Percentiles rank a stretch among this genome's conserved stretches.
Conservation (phyloP, 768 basidiomycete genomes). For the Pleurotus salmoneostramineus region DNA sequence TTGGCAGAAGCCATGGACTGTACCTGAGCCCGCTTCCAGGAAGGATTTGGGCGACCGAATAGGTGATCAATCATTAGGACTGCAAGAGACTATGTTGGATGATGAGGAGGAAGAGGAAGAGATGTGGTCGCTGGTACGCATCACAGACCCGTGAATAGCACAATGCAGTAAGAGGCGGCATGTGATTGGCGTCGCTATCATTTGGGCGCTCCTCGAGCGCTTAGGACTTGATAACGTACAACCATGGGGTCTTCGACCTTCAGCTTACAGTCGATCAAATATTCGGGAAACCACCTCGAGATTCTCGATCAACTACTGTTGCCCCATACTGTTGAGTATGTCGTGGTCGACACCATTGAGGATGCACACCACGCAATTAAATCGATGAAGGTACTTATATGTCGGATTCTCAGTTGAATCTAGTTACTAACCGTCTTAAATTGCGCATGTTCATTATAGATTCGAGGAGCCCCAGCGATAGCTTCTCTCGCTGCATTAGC, state of each 20-base stretch:
- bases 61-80: conserved; percentile 88
- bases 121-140: not conserved
- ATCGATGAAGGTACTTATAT: conserved; percentile 74
- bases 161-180: conserved; percentile 14
- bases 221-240: conserved; percentile 1
- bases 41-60: conserved; percentile 79
- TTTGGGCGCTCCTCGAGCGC: not conserved
- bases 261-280: conserved; percentile 35
- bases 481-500: conserved; percentile 87
- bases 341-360: conserved; percentile 66
- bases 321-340: conserved; percentile 66
- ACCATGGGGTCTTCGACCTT: conserved; percentile 18
- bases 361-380: conserved; percentile 94
- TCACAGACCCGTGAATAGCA: not conserved
- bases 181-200: conserved; percentile 22
- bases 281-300: conserved; percentile 49
- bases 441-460: conserved; percentile 23
- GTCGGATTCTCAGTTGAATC: not conserved
- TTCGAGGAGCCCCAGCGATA: conserved; percentile 92
- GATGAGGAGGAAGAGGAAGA: not conserved
- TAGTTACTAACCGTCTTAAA: conserved; percentile 2
- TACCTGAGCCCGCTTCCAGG: conserved; percentile 89
- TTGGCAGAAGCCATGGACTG: conserved; percentile 10
- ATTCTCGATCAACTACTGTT: conserved; percentile 90
- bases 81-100: not conserved